A percentile compares a stretch with the other conserved stretches of the same genome.
phyloP scores from a whole-genome alignment of 75 land plant genomes.

The Pinus tabuliformis region DNA sequence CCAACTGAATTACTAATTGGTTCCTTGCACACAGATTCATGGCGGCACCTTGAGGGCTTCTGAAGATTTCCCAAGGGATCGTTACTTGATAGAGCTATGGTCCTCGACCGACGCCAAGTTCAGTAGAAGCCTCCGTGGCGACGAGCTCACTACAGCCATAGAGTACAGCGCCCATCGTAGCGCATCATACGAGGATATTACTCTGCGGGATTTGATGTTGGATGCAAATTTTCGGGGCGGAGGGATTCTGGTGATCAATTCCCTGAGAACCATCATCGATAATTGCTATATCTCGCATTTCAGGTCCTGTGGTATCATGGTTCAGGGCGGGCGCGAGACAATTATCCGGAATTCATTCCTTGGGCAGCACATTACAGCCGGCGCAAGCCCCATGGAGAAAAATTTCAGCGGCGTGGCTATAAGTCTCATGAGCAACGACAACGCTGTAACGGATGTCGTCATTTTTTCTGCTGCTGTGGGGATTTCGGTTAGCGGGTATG shows the following conservation, averaged over 20 bases:
- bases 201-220: constrained; percentile 61
- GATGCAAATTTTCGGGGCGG: constrained; percentile 75
- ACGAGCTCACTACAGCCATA: neutral
- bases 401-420: constrained; percentile 77
- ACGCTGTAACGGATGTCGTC: constrained; percentile 77
- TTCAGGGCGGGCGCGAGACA: constrained; percentile 75
- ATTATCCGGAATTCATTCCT: constrained; percentile 62
- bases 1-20: too few relatives aligned
- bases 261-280: constrained; percentile 56
- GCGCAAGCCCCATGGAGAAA: constrained; percentile 63
- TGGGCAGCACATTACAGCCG: constrained; percentile 84
- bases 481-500: constrained; percentile 63
- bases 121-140: neutral
- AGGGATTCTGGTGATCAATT: constrained; percentile 56
- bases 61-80: constrained; percentile 43
- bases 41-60: constrained; percentile 71
- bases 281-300: constrained; percentile 75
- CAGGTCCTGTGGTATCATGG: constrained; percentile 58
- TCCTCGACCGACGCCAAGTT: constrained; percentile 19
- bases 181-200: constrained; percentile 55
- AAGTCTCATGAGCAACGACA: constrained; percentile 63
- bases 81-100: constrained; percentile 61
- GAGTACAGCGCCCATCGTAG: neutral
- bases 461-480: constrained; percentile 83
- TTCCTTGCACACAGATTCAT: constrained; percentile 31